Base-by-base conservation (phyloP, 2,329 filamentous ascomycete genomes). In the Cordyceps cicadae region DNA sequence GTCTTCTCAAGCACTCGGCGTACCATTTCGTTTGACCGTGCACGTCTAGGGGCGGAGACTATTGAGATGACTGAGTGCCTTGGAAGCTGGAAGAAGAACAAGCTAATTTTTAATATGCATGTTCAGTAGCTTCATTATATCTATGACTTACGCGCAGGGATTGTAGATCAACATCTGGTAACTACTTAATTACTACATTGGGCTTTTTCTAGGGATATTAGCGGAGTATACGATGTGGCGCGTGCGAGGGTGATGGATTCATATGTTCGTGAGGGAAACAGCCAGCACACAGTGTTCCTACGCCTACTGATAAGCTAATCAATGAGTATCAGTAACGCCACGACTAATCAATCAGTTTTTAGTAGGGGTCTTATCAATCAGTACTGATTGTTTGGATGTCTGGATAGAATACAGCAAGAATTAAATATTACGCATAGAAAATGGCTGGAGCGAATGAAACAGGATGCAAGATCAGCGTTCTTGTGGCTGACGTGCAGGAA, bases 1-100 rank as follows among this genome's bases (percentile, higher is more conserved):
- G 51, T 54, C n/a, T 54, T 24, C 51, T 54, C 51, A 11, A 41
- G 51, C 51, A 54, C 32, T 39, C 32, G 51, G 5, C 51, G 51
- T 26, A 54, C 19, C n/a, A 41, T 53, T 43, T 63, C 54, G 19
- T 63, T 37, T 37, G 32, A 63, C 32, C 56, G 53, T 50, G 59
- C 58, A 55, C 49, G 53, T 24, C 56, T 61, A 3, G 48, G 51
- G 45, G 54, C 54, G 26, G 62, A 63, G 8, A 60, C 49, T 11
- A 63, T 63, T 55, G 43, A 63, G 58, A 63, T 58, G 50, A 54
- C 54, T 15, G 58, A 63, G 58, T 63, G 62, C 57, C 49, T 63
- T 58, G 21, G 62, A 29, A 61, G 50, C 29, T 63, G 54, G 62
- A 60, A 37, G 17, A 52, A 37, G 50, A 52, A 37, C n/a, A 37